A percentile compares a stretch with the other conserved stretches of the same genome.
Conservation (phyloP, 2,329 filamentous ascomycete species). For the Cryphonectria parasitica region DNA sequence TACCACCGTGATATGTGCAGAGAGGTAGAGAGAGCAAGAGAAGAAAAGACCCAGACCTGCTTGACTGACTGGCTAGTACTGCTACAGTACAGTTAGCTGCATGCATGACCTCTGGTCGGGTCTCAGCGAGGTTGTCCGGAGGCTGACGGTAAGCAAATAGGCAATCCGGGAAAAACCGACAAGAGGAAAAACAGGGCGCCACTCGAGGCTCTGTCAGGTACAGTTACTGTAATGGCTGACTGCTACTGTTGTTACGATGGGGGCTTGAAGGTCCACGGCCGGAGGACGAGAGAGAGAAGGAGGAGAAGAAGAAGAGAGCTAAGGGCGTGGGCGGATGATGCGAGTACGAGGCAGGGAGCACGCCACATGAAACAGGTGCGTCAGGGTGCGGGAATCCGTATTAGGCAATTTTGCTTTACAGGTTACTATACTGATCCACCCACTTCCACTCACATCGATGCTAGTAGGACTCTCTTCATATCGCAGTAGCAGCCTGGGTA, state of each 20-base stretch:
- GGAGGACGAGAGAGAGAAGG: too few species aligned
- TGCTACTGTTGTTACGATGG: too few species aligned
- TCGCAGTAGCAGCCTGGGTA: not conserved
- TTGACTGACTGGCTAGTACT: not conserved
- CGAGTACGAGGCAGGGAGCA: slow-evolving; percentile 18
- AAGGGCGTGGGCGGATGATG: slow-evolving; percentile 16
- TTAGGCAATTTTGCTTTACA: too few species aligned
- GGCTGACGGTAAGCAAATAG: not conserved
- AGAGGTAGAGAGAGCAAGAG: not conserved
- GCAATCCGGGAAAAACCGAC: not conserved
- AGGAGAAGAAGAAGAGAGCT: not conserved
- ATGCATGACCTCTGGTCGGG: not conserved
- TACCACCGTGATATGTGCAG: slow-evolving; percentile 12
- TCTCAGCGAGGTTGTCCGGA: not conserved
- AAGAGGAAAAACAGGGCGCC: not conserved
- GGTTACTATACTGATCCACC: too few species aligned
- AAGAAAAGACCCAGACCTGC: not conserved
- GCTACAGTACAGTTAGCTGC: not conserved
- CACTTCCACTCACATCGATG: too few species aligned
- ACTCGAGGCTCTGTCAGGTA: not conserved
- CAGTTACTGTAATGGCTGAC: too few species aligned
- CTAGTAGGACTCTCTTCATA: too few species aligned
- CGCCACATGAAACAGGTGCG: slow-evolving; percentile 12
- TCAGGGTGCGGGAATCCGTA: too few species aligned
- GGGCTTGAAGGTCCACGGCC: too few species aligned